Conservation (phyloP, 805 yeast species). For the Saturnispora zaruensis region DNA sequence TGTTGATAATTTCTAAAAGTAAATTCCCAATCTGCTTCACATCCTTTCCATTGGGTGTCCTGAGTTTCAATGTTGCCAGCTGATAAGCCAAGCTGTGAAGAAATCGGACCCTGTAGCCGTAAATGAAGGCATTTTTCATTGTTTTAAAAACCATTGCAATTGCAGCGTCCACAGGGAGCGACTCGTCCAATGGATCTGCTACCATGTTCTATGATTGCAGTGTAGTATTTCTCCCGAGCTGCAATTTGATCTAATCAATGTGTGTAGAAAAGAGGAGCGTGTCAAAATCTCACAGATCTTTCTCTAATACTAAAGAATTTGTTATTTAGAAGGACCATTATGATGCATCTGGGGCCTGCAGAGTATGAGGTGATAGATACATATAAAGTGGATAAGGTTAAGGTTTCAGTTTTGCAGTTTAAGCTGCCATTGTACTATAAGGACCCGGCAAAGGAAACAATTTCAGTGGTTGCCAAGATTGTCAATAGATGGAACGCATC, state of each 20-base stretch:
- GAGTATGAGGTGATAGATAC: slow-evolving; percentile 14
- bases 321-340: neutral
- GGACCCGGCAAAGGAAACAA: neutral
- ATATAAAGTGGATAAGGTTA: slow-evolving; percentile 14
- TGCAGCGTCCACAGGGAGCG: neutral
- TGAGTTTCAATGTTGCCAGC: slow-evolving; percentile 14
- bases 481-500: slow-evolving; percentile 13
- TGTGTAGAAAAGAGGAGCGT: neutral
- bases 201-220: neutral
- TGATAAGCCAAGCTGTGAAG: slow-evolving; percentile 25
- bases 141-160: slow-evolving; percentile 2
- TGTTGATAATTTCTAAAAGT: slow-evolving; percentile 14
- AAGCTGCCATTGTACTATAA: slow-evolving; percentile 24
- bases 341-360: neutral
- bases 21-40: neutral
- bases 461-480: slow-evolving; percentile 12
- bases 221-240: neutral
- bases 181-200: neutral
- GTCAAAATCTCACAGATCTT: neutral
- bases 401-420: slow-evolving; percentile 19
- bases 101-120: slow-evolving; percentile 28
- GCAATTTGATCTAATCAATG: neutral
- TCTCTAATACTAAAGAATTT: neutral
- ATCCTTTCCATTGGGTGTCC: neutral
- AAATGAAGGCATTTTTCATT: slow-evolving; percentile 22